Conservation (phyloP, 352 stramenopile species). For the Globisporangium barbulae region DNA sequence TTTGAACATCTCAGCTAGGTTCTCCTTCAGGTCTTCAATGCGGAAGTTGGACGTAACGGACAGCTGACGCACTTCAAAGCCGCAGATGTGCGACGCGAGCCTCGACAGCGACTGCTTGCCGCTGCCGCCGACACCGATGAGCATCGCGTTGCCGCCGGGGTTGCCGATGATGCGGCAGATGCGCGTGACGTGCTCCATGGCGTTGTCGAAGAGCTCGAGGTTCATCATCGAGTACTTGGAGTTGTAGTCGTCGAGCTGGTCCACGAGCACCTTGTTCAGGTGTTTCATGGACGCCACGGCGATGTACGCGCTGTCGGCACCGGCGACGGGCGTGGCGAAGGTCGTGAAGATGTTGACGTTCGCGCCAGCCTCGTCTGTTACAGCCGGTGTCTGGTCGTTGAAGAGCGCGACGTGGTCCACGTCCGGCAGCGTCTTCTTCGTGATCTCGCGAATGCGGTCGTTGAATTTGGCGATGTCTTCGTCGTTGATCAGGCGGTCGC, state of each 20-base stretch:
- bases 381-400: slow-evolving; percentile 43
- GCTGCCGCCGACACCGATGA: slow-evolving; percentile 96
- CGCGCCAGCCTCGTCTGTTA: slow-evolving; percentile 25
- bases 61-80: slow-evolving; percentile 95
- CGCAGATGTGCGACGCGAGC: slow-evolving; percentile 95
- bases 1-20: slow-evolving; percentile 96
- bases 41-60: slow-evolving; percentile 95
- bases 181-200: slow-evolving; percentile 95
- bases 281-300: slow-evolving; percentile 75
- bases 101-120: slow-evolving; percentile 97
- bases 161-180: slow-evolving; percentile 97
- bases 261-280: slow-evolving; percentile 89
- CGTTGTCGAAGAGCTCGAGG: slow-evolving; percentile 97
- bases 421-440: slow-evolving; percentile 91
- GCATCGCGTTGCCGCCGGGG: slow-evolving; percentile 95
- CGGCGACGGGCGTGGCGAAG: slow-evolving; percentile 83
- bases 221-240: slow-evolving; percentile 98
- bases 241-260: slow-evolving; percentile 96
- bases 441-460: slow-evolving; percentile 89
- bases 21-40: slow-evolving; percentile 97
- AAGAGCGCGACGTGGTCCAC: slow-evolving; percentile 86
- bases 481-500: slow-evolving; percentile 95
- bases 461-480: slow-evolving; percentile 93
- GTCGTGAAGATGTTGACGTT: slow-evolving; percentile 94
- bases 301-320: slow-evolving; percentile 71